Conservation (phyloP, 176 grass and related monocot species). For the Eleusine coracana region DNA sequence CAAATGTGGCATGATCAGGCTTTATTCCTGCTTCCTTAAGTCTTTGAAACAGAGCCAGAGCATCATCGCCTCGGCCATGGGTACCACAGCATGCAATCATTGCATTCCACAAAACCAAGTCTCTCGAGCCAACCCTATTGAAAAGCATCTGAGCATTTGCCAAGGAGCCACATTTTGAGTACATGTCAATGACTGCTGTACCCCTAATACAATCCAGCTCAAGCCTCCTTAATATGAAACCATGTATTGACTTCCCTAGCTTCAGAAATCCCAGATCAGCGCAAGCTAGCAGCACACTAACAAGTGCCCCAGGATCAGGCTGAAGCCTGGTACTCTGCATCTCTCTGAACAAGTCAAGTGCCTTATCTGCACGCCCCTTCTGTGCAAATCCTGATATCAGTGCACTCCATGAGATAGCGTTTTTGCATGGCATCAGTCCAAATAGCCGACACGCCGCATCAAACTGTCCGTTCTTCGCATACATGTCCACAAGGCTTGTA, state of each 20-base stretch:
- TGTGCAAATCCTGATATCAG: conserved; percentile 58
- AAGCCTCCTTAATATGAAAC: conserved; percentile 52
- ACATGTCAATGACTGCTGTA: conserved; percentile 65
- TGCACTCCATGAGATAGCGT: conserved; percentile 50
- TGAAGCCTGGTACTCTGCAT: conserved; percentile 42
- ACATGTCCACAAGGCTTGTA: conserved; percentile 65
- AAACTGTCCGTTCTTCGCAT: conserved; percentile 48
- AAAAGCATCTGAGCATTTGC: conserved; percentile 50
- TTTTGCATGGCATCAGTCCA: conserved; percentile 36
- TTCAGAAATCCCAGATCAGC: conserved; percentile 55
- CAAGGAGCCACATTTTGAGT: conserved; percentile 69
- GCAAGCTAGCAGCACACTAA: conserved; percentile 54
- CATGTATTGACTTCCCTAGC: conserved; percentile 63
- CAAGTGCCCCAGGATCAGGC: conserved; percentile 41
- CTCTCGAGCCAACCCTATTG: conserved; percentile 38
- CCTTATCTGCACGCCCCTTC: conserved; percentile 46
- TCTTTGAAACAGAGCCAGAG: conserved; percentile 52
- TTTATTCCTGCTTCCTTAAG: conserved; percentile 38
- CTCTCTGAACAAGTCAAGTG: conserved; percentile 51
- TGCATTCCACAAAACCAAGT: conserved; percentile 68
- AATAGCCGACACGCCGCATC: conserved; percentile 44
- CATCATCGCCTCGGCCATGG: conserved; percentile 58
- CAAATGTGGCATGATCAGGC: conserved; percentile 62
- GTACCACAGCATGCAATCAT: conserved; percentile 59
- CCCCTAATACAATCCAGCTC: conserved; percentile 36